phyloP scores from a whole-genome alignment of 805 yeast species.

The Metschnikowia peoriensis region DNA sequence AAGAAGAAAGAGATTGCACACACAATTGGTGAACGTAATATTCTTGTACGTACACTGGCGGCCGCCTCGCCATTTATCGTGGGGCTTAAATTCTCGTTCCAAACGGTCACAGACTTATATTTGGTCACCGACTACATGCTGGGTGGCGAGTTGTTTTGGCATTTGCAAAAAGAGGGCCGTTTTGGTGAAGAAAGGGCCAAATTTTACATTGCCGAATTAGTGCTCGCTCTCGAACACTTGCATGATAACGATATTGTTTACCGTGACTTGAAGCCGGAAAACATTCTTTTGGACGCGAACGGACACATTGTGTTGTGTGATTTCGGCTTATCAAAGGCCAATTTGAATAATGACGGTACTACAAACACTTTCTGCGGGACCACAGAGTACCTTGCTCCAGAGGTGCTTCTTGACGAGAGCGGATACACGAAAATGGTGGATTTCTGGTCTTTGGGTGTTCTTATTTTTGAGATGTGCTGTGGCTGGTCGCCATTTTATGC shows the following conservation, averaged over 20 bases:
- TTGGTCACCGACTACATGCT: constrained; percentile 97
- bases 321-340: constrained; percentile 94
- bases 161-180: constrained; percentile 93
- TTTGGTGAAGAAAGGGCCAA: constrained; percentile 92
- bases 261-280: constrained; percentile 96
- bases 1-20: constrained; percentile 97
- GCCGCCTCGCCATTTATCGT: constrained; percentile 92
- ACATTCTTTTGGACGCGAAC: constrained; percentile 89
- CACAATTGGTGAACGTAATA: constrained; percentile 95
- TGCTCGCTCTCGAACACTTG: constrained; percentile 87
- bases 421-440: constrained; percentile 99
- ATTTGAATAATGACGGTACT: constrained; percentile 78
- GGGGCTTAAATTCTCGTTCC: constrained; percentile 93
- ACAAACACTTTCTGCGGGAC: constrained; percentile 98
- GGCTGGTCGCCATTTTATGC: constrained; percentile 99
- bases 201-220: constrained; percentile 94
- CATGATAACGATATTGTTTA: constrained; percentile 96
- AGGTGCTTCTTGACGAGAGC: constrained; percentile 88
- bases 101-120: constrained; percentile 89
- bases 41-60: constrained; percentile 86
- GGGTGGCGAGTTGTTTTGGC: constrained; percentile 97
- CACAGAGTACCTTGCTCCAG: constrained; percentile 97
- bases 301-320: constrained; percentile 98
- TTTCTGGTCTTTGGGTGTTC: constrained; percentile 96
- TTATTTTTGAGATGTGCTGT: constrained; percentile 98